phyloP scores from a whole-genome alignment of 768 basidiomycete genomes.

The Coprinopsis marcescibilis region DNA sequence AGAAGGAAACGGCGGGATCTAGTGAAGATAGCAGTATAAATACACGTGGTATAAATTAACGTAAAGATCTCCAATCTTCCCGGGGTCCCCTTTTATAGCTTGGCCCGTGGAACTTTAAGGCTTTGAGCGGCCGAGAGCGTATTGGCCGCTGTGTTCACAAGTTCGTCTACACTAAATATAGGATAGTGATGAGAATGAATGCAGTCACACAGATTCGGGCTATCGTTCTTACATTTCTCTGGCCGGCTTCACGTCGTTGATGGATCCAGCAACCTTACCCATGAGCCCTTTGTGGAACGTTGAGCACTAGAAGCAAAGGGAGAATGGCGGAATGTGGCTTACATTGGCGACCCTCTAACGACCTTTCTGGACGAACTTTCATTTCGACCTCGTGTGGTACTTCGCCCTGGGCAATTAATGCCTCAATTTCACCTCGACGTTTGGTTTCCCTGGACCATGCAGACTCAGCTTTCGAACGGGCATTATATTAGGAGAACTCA shows the following conservation, averaged over 20 bases:
- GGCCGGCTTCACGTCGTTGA: constrained; percentile 77
- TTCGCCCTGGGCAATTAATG: constrained; percentile 55
- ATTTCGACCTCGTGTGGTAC: constrained; percentile 76
- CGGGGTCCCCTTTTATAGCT: constrained; percentile 31
- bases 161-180: constrained; percentile 64
- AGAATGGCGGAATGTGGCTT: constrained; percentile 19
- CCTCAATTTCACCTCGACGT: constrained; percentile 52
- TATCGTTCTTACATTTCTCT: constrained; percentile 64
- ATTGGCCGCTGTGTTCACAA: constrained; percentile 64
- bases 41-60: not conserved
- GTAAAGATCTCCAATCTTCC: not conserved
- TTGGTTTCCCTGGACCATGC: constrained; percentile 51
- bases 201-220: constrained; percentile 2
- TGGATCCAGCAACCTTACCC: constrained; percentile 72
- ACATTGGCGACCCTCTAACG: constrained; percentile 56
- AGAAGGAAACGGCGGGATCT: not conserved
- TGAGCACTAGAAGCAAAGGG: not conserved
- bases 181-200: constrained; percentile 9
- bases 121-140: constrained; percentile 43
- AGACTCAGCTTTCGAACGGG: not conserved
- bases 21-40: not conserved
- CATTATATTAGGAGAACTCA: constrained; percentile 19
- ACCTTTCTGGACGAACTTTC: constrained; percentile 60
- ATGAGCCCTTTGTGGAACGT: constrained; percentile 51
- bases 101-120: constrained; percentile 40